Conservation (phyloP, 1,284 basidiomycete genomes). For the Ustilago loliicola region DNA sequence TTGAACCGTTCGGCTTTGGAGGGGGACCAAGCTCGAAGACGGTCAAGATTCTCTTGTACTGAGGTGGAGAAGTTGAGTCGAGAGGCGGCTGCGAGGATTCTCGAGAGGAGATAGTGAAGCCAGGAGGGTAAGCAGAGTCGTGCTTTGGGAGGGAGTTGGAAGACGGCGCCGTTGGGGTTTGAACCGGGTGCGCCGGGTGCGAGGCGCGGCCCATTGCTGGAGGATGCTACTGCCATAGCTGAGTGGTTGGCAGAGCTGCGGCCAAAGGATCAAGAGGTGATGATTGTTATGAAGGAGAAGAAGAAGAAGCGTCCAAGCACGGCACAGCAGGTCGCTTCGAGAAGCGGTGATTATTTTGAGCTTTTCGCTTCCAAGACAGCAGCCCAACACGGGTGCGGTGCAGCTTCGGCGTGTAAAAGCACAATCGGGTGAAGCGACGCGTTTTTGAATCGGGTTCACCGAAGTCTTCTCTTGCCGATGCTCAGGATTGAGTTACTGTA, state of each 20-base stretch:
- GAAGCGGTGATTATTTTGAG: background rate
- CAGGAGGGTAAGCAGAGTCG: constrained; percentile 43
- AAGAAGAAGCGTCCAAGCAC: background rate
- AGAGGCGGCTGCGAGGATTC: constrained; percentile 59
- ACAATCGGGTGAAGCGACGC: constrained; percentile 7
- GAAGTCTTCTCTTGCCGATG: constrained; percentile 3
- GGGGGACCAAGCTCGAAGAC: constrained; percentile 57
- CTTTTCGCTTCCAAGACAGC: background rate
- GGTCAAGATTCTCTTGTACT: constrained; percentile 56
- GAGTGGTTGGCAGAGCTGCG: background rate
- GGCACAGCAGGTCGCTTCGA: too few relatives aligned
- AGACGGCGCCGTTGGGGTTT: constrained; percentile 11
- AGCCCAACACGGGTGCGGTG: too few relatives aligned
- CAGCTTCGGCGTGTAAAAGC: background rate
- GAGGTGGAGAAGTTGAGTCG: constrained; percentile 66
- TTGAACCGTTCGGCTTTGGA: constrained; percentile 61
- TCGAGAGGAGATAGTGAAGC: constrained; percentile 58
- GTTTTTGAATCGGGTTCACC: background rate
- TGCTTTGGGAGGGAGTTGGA: constrained; percentile 48
- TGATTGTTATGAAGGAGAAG: background rate
- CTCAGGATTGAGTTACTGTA: too few relatives aligned
- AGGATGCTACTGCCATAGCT: constrained; percentile 15
- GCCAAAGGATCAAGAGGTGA: background rate
- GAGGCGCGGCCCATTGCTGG: constrained; percentile 21
- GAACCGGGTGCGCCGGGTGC: constrained; percentile 35